Percentiles rank a stretch among this genome's conserved stretches.
These are phyloP conservation scores for Fusarium begoniae DNA, from an alignment of 2,329 filamentous ascomycete species.

Conservation along the genomic window DNA sequence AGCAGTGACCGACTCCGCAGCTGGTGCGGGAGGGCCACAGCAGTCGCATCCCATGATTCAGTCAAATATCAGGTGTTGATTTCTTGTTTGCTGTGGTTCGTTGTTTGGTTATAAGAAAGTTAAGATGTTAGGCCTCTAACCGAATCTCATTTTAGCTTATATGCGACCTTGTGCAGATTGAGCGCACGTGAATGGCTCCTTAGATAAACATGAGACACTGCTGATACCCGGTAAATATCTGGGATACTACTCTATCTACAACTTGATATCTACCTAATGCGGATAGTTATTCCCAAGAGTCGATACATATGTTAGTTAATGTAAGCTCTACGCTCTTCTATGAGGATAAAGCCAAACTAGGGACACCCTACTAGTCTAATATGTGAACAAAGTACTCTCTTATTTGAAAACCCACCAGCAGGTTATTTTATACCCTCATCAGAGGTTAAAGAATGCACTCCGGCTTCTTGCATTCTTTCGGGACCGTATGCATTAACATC, in stretches of 20 bases:
- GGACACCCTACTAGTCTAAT: too few species aligned
- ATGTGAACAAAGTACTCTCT: not conserved
- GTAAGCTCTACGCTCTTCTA: not conserved
- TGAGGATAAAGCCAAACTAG: too few species aligned
- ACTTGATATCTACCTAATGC: not conserved
- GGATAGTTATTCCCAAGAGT: not conserved
- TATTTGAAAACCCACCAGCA: not conserved
- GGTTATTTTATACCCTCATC: too few species aligned
- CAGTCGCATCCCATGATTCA: conserved; percentile 28
- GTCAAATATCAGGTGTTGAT: not conserved
- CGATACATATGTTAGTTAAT: not conserved
- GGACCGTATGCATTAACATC: not conserved
- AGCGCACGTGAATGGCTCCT: conserved; percentile 24
- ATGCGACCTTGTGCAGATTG: not conserved
- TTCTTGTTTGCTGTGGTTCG: not conserved
- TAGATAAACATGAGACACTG: not conserved
- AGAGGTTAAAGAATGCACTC: not conserved
- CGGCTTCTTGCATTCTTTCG: not conserved
- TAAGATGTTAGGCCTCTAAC: not conserved
- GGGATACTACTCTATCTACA: not conserved
- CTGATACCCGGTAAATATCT: not conserved
- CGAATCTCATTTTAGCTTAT: not conserved
- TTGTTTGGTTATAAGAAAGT: not conserved
- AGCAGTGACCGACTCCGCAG: not conserved
- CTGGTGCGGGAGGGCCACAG: conserved; percentile 15